A percentile compares a stretch with the other conserved stretches of the same genome.
Conservation (phyloP, 352 stramenopile genomes). For the Globisporangium orthogonon region DNA sequence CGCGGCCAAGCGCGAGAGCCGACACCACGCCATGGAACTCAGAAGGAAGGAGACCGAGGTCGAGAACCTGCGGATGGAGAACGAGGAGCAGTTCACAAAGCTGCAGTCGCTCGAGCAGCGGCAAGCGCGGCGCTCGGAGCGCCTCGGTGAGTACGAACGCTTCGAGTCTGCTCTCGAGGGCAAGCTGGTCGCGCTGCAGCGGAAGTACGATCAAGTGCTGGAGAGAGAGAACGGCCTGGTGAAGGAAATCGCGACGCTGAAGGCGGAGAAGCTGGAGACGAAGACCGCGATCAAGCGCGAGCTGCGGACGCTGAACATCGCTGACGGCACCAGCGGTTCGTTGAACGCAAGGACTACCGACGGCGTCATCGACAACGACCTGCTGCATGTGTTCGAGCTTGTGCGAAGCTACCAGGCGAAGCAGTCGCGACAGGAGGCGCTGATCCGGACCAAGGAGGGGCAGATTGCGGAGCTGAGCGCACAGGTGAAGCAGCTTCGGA, state of each 20-base stretch:
- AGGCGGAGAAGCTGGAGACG: conserved; percentile 29
- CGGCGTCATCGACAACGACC: conserved; percentile 15
- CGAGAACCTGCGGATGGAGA: conserved; percentile 18
- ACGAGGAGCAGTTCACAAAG: conserved; percentile 20
- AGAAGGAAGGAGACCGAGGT: conserved; percentile 15
- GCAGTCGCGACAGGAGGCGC: conserved; percentile 31
- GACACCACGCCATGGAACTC: conserved; percentile 12
- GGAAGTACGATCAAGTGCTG: conserved; percentile 23
- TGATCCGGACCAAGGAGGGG: conserved; percentile 38
- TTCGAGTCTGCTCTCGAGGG: conserved; percentile 10
- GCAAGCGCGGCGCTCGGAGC: conserved; percentile 10
- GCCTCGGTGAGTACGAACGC: conserved; percentile 11
- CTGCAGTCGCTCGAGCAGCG: conserved; percentile 21
- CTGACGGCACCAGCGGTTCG: conserved; percentile 13
- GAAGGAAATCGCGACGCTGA: conserved; percentile 27
- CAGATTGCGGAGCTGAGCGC: conserved; percentile 33
- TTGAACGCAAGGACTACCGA: not conserved
- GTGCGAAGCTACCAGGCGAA: conserved; percentile 38
- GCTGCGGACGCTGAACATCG: conserved; percentile 35
- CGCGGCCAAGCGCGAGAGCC: conserved; percentile 17
- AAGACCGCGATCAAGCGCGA: conserved; percentile 31
- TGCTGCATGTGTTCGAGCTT: conserved; percentile 27
- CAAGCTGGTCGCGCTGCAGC: conserved; percentile 19
- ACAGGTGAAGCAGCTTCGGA: conserved; percentile 16
- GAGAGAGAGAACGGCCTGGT: conserved; percentile 24